phyloP scores from a whole-genome alignment of 2,329 filamentous ascomycete species.

The Calonectria pseudoreteaudii region DNA sequence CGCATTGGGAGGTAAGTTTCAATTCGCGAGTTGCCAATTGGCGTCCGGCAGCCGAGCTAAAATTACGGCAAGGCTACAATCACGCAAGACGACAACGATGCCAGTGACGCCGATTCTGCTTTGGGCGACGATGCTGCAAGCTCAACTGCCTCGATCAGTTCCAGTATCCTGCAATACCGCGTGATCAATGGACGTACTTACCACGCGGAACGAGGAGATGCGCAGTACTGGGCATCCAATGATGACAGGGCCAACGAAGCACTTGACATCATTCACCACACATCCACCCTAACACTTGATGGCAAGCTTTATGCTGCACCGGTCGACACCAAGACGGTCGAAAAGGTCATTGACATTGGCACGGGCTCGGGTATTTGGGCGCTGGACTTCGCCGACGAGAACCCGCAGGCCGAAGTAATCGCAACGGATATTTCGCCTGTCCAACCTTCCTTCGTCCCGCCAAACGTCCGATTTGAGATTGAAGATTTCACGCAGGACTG shows the following conservation, averaged over 20 bases:
- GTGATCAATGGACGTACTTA: not conserved
- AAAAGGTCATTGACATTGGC: not conserved
- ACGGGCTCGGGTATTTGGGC: not conserved
- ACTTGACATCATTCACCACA: slow-evolving; percentile 1
- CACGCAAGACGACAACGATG: not conserved
- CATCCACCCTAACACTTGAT: not conserved
- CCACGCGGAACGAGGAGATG: not conserved
- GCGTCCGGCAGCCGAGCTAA: not conserved
- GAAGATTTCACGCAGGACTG: slow-evolving; percentile 46
- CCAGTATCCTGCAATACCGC: not conserved
- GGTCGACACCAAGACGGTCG: not conserved
- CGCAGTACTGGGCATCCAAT: not conserved
- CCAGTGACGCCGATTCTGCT: not conserved
- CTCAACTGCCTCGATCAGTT: not conserved
- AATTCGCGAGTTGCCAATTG: not conserved
- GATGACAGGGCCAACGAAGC: not conserved
- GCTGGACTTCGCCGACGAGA: not conserved
- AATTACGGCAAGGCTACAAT: not conserved
- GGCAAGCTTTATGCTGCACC: not conserved
- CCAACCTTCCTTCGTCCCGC: not conserved
- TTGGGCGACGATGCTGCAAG: not conserved
- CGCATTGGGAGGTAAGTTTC: not conserved
- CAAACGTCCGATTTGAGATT: slow-evolving; percentile 14
- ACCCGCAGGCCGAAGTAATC: not conserved
- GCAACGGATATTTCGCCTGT: not conserved